Conservation (phyloP, 75 land plant species). For the Sequoiadendron giganteum region DNA sequence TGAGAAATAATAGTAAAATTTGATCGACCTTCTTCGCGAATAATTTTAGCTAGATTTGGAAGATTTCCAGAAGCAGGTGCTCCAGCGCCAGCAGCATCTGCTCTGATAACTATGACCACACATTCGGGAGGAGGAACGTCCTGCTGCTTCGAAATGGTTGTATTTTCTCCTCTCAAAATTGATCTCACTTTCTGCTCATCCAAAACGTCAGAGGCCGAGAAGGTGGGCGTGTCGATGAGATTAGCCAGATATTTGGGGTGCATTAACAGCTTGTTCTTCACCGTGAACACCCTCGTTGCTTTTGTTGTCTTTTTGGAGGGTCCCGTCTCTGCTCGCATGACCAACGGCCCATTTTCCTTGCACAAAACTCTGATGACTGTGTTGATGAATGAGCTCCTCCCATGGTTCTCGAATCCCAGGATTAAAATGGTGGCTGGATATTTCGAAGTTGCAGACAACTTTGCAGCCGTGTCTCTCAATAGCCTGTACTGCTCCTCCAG, state of each 20-base stretch:
- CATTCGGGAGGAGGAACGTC: not conserved
- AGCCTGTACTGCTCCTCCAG: not conserved
- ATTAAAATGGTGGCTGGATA: not conserved
- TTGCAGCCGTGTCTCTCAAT: not conserved
- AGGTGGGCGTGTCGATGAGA: not conserved
- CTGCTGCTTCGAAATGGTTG: not conserved
- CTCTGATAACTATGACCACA: not conserved
- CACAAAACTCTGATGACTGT: conserved; percentile 11
- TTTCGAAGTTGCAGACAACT: not conserved
- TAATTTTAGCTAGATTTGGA: not conserved
- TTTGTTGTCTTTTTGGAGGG: not conserved
- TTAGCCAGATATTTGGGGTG: not conserved
- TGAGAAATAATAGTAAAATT: not conserved
- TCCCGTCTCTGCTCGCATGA: conserved; percentile 6
- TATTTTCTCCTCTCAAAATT: not conserved
- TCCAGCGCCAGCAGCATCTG: not conserved
- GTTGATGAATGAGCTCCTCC: conserved; percentile 9
- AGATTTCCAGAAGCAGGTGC: not conserved
- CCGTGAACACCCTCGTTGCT: not conserved
- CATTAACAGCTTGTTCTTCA: not conserved
- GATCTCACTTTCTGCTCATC: not conserved
- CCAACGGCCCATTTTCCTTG: not conserved
- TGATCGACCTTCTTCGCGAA: conserved; percentile 1
- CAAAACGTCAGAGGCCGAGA: not conserved
- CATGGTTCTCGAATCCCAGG: conserved; percentile 10